These are phyloP conservation scores for Oryza rufipogon DNA, from an alignment of 176 grass and related monocot species.

Conservation along the genomic window DNA sequence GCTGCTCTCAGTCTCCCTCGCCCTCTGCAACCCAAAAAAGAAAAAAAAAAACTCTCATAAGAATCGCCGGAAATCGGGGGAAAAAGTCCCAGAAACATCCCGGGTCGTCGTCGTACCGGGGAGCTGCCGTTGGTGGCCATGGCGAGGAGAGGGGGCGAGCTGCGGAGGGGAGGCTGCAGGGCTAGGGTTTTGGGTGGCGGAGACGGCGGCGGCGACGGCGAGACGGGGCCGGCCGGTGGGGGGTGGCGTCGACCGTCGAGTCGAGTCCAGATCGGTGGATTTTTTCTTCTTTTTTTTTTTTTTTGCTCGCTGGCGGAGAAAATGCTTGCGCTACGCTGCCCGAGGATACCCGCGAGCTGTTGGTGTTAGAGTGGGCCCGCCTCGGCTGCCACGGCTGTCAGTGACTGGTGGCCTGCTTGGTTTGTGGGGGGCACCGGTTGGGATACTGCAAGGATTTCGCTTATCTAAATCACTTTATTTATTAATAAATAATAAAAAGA, in stretches of 20 bases:
- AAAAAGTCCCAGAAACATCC: neutral
- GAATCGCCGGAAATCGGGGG: neutral
- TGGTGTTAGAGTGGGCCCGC: slow-evolving; percentile 33
- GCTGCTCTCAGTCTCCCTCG: slow-evolving; percentile 60
- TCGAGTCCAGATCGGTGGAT: slow-evolving; percentile 54
- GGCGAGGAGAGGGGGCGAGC: neutral
- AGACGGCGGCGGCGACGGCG: neutral
- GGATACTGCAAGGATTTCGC: neutral
- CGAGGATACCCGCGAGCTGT: slow-evolving; percentile 30
- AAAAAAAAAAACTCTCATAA: neutral
- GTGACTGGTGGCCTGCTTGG: neutral
- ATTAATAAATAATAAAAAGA: too few relatives aligned
- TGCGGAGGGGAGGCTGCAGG: too few relatives aligned
- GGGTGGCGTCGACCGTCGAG: neutral
- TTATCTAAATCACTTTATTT: too few relatives aligned
- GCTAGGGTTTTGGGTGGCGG: neutral
- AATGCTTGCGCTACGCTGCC: slow-evolving; percentile 38
- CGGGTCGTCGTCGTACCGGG: slow-evolving; percentile 37
- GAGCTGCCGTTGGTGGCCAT: slow-evolving; percentile 77
- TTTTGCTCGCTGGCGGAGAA: slow-evolving; percentile 27
- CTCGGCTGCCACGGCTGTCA: slow-evolving; percentile 16
- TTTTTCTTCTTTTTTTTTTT: neutral
- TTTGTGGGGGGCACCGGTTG: slow-evolving; percentile 11
- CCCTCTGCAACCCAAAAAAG: slow-evolving; percentile 36
- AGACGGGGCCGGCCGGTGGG: slow-evolving; percentile 40